Conservation (phyloP, 1,284 basidiomycete genomes). For the Irpex sp. region DNA sequence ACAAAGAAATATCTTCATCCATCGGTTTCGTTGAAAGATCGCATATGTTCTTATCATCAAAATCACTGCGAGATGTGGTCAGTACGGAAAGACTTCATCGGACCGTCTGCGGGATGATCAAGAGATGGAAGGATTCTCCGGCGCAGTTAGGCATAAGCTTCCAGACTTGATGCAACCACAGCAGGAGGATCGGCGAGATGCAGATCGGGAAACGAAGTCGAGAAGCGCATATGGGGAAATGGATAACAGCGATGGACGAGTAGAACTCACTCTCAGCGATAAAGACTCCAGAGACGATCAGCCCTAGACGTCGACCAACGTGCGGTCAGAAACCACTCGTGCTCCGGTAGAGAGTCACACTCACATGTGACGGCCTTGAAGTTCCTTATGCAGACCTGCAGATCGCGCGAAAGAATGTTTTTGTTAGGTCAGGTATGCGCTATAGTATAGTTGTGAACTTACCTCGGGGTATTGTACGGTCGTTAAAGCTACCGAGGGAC, state of each 20-base stretch:
- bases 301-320: conserved; percentile 35
- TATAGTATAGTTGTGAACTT: neutral
- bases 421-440: neutral
- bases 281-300: conserved; percentile 44
- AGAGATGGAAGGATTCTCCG: neutral
- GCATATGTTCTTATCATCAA: conserved; percentile 51
- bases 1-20: conserved; percentile 27
- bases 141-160: neutral
- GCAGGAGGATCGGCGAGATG: conserved; percentile 6
- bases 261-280: conserved; percentile 41
- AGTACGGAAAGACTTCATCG: neutral
- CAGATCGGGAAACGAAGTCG: neutral
- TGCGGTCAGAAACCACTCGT: conserved; percentile 17
- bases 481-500: conserved; percentile 13
- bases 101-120: neutral
- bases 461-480: conserved; percentile 3
- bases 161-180: conserved; percentile 3
- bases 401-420: conserved; percentile 3
- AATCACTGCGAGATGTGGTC: conserved; percentile 28
- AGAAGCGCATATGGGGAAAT: neutral
- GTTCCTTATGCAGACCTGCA: conserved; percentile 8
- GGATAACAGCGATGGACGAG: neutral
- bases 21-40: conserved; percentile 46
- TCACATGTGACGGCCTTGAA: conserved; percentile 14
- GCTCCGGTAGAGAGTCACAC: neutral